Evolutionary conservation across 1,284 basidiomycete genomes (phyloP).

Genomic region (Phellinidium pouzarii): DNA sequence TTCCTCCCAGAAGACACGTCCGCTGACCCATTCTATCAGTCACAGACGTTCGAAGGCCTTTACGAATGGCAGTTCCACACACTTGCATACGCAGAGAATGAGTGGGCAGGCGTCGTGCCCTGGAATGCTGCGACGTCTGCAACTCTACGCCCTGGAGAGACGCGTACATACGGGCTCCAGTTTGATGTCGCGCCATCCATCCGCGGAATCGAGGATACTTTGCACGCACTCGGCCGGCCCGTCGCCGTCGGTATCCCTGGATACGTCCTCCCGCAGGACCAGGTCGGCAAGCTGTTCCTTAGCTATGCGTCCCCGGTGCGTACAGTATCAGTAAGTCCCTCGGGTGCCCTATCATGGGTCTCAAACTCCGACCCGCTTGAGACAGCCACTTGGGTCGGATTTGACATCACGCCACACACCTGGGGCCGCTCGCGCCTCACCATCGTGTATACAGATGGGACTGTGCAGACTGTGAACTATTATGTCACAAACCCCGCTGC

Average conservation of each 20-base stretch:
- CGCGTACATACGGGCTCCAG: conserved; percentile 47
- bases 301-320: conserved; percentile 36
- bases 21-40: conserved; percentile 44
- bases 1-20: conserved; percentile 46
- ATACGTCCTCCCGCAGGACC: conserved; percentile 46
- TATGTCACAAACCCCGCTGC: conserved; percentile 44
- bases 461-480: conserved; percentile 49
- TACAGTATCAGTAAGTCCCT: conserved; percentile 39
- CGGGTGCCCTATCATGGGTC: conserved; percentile 43
- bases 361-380: conserved; percentile 38
- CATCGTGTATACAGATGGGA: conserved; percentile 45
- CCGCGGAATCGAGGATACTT: conserved; percentile 41
- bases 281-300: conserved; percentile 46
- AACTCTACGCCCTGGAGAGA: conserved; percentile 41
- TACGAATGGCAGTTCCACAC: conserved; percentile 60
- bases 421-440: conserved; percentile 49
- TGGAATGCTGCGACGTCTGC: conserved; percentile 52
- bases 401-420: conserved; percentile 37
- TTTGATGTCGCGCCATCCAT: conserved; percentile 47
- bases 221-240: conserved; percentile 38
- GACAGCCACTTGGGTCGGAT: conserved; percentile 42
- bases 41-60: conserved; percentile 53
- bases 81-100: conserved; percentile 49
- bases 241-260: conserved; percentile 49
- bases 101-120: conserved; percentile 45